Evolutionary conservation across 192 early-diverging fungal species (phyloP).

Genomic region (Dimargaris xerosporica): DNA sequence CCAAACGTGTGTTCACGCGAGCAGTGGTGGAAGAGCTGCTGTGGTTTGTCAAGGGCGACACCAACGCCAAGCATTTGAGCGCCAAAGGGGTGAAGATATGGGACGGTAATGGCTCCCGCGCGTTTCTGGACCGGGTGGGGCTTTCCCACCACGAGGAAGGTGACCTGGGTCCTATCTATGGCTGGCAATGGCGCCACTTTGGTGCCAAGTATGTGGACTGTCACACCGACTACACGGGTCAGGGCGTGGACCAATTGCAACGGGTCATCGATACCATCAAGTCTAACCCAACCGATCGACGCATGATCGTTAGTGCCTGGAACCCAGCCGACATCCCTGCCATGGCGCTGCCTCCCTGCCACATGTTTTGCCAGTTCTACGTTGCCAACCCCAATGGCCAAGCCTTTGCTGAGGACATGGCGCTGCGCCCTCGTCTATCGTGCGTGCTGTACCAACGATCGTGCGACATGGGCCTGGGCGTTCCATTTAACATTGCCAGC

Average conservation of each 20-base stretch:
- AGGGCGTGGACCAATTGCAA: slow-evolving; percentile 86
- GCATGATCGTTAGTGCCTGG: slow-evolving; percentile 94
- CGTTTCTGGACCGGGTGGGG: slow-evolving; percentile 73
- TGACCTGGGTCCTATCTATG: slow-evolving; percentile 91
- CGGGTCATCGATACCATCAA: slow-evolving; percentile 77
- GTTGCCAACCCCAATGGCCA: slow-evolving; percentile 39
- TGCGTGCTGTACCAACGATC: slow-evolving; percentile 94
- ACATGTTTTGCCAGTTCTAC: slow-evolving; percentile 94
- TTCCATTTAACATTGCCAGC: slow-evolving; percentile 97
- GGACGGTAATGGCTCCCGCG: slow-evolving; percentile 85
- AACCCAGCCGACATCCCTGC: slow-evolving; percentile 78
- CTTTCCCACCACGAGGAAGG: slow-evolving; percentile 59
- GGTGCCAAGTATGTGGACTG: slow-evolving; percentile 76
- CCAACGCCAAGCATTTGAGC: slow-evolving; percentile 58
- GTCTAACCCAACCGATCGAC: slow-evolving; percentile 69
- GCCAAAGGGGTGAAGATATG: slow-evolving; percentile 67
- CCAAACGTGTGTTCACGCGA: slow-evolving; percentile 86
- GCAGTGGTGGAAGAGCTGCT: slow-evolving; percentile 87
- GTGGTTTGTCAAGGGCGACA: slow-evolving; percentile 89
- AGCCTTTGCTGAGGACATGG: slow-evolving; percentile 30
- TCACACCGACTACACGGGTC: slow-evolving; percentile 72
- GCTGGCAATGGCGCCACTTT: slow-evolving; percentile 99
- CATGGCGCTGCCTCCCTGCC: slow-evolving; percentile 97
- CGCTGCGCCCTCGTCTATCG: slow-evolving; percentile 33
- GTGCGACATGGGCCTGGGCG: slow-evolving; percentile 90